These are phyloP conservation scores for Tetrapisispora taiwanensis DNA, from an alignment of 805 yeast genomes.

Conservation along the genomic window DNA sequence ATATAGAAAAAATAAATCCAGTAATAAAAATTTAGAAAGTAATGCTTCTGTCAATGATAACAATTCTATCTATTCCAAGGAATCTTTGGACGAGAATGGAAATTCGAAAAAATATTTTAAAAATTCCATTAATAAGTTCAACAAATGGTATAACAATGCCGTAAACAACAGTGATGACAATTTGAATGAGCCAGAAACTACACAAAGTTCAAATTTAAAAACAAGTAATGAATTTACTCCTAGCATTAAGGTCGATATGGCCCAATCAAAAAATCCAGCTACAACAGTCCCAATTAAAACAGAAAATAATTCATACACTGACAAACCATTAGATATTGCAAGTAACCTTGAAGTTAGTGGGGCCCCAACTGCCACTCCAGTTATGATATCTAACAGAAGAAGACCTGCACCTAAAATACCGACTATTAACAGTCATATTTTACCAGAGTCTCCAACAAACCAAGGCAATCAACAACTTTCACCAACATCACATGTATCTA, in stretches of 20 bases:
- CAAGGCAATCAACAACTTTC: background rate
- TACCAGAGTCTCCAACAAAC: background rate
- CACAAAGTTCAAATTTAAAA: background rate
- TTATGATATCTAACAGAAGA: conserved; percentile 28
- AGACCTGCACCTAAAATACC: conserved; percentile 18
- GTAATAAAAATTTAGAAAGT: background rate
- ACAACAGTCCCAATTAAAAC: background rate
- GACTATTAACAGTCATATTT: background rate
- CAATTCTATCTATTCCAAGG: conserved; percentile 10
- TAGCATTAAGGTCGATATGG: too few species aligned
- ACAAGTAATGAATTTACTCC: too few species aligned
- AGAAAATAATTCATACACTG: background rate
- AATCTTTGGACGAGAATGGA: conserved; percentile 17
- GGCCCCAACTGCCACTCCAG: conserved; percentile 8
- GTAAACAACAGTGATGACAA: conserved; percentile 7
- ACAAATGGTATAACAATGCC: conserved; percentile 51
- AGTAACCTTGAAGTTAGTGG: conserved; percentile 1
- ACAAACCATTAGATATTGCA: background rate
- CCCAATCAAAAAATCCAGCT: background rate
- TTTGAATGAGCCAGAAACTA: background rate
- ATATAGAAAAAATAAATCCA: conserved; percentile 11
- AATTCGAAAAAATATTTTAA: conserved; percentile 33
- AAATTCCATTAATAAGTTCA: conserved; percentile 46
- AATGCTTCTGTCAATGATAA: conserved; percentile 12
- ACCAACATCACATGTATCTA: conserved; percentile 7